Evolutionary conservation across 257 asterid genomes (phyloP).

Genomic region (Salvia hispanica): DNA sequence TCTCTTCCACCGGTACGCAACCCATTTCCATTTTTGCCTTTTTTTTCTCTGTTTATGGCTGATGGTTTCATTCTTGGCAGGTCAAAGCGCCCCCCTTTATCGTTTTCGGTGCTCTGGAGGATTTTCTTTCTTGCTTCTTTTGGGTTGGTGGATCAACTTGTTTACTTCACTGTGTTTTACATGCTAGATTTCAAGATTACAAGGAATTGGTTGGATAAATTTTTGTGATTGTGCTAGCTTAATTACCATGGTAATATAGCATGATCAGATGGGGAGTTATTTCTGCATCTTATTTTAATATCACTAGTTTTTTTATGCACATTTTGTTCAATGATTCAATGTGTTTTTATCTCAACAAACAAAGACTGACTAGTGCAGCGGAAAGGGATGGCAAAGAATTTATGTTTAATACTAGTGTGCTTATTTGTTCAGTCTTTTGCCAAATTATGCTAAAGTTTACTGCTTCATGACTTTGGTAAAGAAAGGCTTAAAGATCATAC

Average conservation of each 20-base stretch:
- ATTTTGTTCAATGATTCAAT: conserved; percentile 2
- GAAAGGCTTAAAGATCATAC: not conserved
- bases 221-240: not conserved
- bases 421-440: conserved; percentile 14
- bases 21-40: not conserved
- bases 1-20: conserved; percentile 46
- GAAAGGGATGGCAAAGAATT: not conserved
- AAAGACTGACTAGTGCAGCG: not conserved
- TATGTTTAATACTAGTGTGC: not conserved
- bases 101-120: conserved; percentile 54
- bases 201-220: not conserved
- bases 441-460: conserved; percentile 6
- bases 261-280: not conserved
- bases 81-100: conserved; percentile 44
- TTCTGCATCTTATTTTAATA: not conserved
- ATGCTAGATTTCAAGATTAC: not conserved
- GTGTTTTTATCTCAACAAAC: not conserved
- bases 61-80: conserved; percentile 38
- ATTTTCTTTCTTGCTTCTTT: conserved; percentile 55
- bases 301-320: not conserved
- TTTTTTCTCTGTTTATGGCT: not conserved
- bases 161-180: not conserved
- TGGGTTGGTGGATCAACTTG: conserved; percentile 44
- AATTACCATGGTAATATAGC: not conserved
- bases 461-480: conserved; percentile 5